Percentiles rank a stretch among this genome's conserved stretches.
These are phyloP conservation scores for Teratosphaeria pseudoeucalypti DNA, from an alignment of 2,329 filamentous ascomycete species.

Conservation along the genomic window DNA sequence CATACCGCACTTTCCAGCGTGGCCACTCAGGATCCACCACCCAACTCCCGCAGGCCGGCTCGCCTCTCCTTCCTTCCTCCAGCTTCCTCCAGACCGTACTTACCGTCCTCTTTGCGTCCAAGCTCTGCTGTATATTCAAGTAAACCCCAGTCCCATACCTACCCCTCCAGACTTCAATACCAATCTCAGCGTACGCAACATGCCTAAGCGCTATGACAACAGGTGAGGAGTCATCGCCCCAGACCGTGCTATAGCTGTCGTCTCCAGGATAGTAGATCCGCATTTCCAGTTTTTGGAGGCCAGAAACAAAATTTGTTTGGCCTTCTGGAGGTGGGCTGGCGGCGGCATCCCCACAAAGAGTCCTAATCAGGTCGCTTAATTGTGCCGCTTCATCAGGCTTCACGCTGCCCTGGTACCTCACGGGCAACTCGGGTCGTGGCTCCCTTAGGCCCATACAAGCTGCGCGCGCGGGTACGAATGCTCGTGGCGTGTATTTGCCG, in stretches of 20 bases:
- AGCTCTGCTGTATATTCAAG: conserved; percentile 12
- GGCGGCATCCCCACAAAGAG: conserved; percentile 20
- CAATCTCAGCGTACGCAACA: conserved; percentile 29
- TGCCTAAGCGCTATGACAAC: conserved; percentile 28
- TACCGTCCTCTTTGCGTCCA: conserved; percentile 14
- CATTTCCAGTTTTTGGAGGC: conserved; percentile 26
- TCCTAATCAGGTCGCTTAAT: conserved; percentile 24
- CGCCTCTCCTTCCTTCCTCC: conserved; percentile 15
- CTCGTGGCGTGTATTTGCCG: conserved; percentile 25
- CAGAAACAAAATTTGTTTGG: background rate
- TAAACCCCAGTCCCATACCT: conserved; percentile 23
- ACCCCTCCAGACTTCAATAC: conserved; percentile 25
- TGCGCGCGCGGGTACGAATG: conserved; percentile 10
- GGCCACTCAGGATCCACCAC: conserved; percentile 24
- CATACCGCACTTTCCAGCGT: conserved; percentile 8
- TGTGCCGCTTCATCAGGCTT: conserved; percentile 18
- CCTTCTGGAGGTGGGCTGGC: conserved; percentile 3
- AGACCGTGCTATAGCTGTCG: conserved; percentile 28
- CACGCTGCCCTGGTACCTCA: conserved; percentile 10
- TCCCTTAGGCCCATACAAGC: conserved; percentile 7
- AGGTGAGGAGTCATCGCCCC: conserved; percentile 29
- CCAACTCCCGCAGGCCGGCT: conserved; percentile 20
- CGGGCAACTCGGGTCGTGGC: background rate
- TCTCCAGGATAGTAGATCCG: conserved; percentile 32
- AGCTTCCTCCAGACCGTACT: conserved; percentile 24